Evolutionary conservation across 2,329 filamentous ascomycete species (phyloP), one percentile per base, ranked within the genome.

Genomic region (Domatiomyces catenatus): DNA sequence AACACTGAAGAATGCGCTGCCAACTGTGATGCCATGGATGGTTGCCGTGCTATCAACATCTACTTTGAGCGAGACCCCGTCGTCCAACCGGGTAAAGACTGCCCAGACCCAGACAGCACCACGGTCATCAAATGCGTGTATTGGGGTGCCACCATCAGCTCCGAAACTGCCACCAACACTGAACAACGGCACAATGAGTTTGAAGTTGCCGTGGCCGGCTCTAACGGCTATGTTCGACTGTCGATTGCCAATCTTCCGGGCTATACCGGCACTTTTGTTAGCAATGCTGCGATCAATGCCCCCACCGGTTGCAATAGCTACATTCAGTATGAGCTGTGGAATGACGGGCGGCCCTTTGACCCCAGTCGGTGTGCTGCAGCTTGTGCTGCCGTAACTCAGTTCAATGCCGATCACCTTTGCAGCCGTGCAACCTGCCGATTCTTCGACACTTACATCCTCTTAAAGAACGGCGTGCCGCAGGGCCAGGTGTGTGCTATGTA

Each of bases 171-270:
- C 8, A 64, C 50, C 28, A 68, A 68, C 53, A 44, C 39, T 2
- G 66, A 65, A 15, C 59, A 67, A 54, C 62, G 49, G 20, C 17
- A 22, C 2, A 28, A 56, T 52, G 24, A 44, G 57, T 18, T 62
- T 71, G 57, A 62, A 8, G 65, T 71, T 39, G 62, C 66, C 28
- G 67, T 71, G 44, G 63, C 68, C 19, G 69, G 65, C 15, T 68
- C 64, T 32, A 70, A 71, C 50, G 69, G 66, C 2, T 67, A 67
- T 52, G 19, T 45, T 39, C 49, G 44, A n/a, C 44, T 39, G 17
- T 24, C 20, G 15, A 46, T 36, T 26, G 47, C 42, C 19, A 32
- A 47, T 36, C 19, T 15, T 43, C 45, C 44, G 2, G 47, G 47
- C 24, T 50, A 46, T 36, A 45, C 19, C 15, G 43, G 43, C 19